Evolutionary conservation across 2,329 filamentous ascomycete genomes (phyloP), one percentile per base, ranked within the genome.

Genomic region (Colletotrichum tropicicola): DNA sequence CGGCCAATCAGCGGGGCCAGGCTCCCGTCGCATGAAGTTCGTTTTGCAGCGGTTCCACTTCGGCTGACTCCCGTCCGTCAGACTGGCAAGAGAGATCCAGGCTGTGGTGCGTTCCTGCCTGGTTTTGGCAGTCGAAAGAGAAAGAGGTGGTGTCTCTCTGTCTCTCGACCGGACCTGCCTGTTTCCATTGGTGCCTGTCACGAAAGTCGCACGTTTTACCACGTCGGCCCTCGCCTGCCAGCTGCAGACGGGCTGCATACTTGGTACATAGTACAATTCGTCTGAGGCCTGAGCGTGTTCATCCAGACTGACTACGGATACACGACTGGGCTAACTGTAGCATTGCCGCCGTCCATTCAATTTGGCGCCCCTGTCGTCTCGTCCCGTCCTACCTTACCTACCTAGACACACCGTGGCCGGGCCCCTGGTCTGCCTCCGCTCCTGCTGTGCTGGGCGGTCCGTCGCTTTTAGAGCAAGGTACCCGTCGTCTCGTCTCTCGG

Each of bases 161-260:
- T n/a, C n/a, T n/a, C n/a, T n/a, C n/a, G n/a, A n/a, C n/a, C n/a
- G n/a, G n/a, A n/a, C n/a, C n/a, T n/a, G n/a, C n/a, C n/a, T n/a
- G 10, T 3, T 13, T 43, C 13, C 15, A 49, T 55, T 65, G 57
- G 61, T 15, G 8, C 13, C 19, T 27, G 19, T 55, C 56, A 44
- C 61, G 61, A 49, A 65, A 55, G 25, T 61, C 17, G 23, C 61
- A 57, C 56, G 61, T 55, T 54, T 65, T 44, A 65, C 41, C 61
- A 49, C 56, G 61, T 55, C 61, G 17, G n/a, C 37, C 53, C 15
- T 19, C 35, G 12, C 17, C 48, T 23, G 17, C n/a, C n/a, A n/a
- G n/a, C n/a, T n/a, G n/a, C n/a, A n/a, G n/a, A n/a, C n/a, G n/a
- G n/a, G n/a, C n/a, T n/a, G n/a, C n/a, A n/a, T n/a, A n/a, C n/a